Percentiles rank a stretch among this genome's conserved stretches.
Conservation (phyloP, 805 yeast species). For the Wickerhamomyces chambardii region DNA sequence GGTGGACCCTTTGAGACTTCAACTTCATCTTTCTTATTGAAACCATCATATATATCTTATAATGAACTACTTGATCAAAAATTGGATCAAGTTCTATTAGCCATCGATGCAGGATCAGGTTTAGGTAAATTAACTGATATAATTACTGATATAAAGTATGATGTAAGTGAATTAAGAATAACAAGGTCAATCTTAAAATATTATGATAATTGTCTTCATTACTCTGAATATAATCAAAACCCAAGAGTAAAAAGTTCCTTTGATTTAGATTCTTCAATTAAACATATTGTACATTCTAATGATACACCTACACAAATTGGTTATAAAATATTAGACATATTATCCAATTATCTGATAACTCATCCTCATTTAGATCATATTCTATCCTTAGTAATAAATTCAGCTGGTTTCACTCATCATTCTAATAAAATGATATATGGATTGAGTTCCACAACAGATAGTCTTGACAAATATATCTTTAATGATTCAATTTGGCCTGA, state of each 20-base stretch:
- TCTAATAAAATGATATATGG: conserved; percentile 44
- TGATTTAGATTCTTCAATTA: no score
- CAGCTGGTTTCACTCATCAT: conserved; percentile 39
- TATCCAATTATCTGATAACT: conserved; percentile 47
- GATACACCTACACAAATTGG: conserved; percentile 19
- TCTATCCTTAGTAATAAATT: conserved; percentile 57
- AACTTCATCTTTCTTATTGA: conserved; percentile 61
- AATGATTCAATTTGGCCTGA: conserved; percentile 82
- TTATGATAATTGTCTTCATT: conserved; percentile 1
- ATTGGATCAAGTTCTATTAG: conserved; percentile 31
- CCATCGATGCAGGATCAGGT: conserved; percentile 80
- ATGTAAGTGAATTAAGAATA: conserved; percentile 1
- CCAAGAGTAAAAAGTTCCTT: conserved; percentile 9
- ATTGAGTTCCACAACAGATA: conserved; percentile 37
- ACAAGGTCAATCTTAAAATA: conserved; percentile 6
- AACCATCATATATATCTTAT: conserved; percentile 39
- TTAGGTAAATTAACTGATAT: conserved; percentile 43
- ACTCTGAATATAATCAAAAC: not conserved
- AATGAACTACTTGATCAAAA: conserved; percentile 20
- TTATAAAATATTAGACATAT: conserved; percentile 21
- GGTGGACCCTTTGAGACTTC: conserved; percentile 79
- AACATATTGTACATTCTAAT: conserved; percentile 4
- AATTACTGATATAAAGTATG: conserved; percentile 9
- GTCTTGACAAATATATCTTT: conserved; percentile 49
- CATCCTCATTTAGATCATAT: conserved; percentile 87